Conservation (phyloP, 2,329 filamentous ascomycete genomes). For the Apiospora kogelbergensis region DNA sequence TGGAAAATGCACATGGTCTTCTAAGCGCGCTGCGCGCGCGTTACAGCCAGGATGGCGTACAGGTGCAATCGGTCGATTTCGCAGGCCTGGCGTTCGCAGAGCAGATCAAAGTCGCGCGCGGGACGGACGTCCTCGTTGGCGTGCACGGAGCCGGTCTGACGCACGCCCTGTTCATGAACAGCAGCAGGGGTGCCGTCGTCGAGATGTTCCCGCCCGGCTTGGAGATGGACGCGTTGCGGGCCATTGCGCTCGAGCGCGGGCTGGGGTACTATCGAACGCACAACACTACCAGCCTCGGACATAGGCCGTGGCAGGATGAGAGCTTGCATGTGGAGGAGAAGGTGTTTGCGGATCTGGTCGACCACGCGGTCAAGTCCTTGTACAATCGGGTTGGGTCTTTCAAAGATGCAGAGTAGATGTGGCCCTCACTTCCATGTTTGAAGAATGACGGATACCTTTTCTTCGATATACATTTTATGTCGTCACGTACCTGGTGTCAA, state of each 20-base stretch:
- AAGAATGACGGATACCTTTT: too few species aligned
- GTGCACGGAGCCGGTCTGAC: conserved; percentile 45
- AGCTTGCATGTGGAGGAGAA: background rate
- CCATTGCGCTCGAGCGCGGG: conserved; percentile 38
- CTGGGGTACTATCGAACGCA: conserved; percentile 31
- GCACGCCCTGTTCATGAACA: conserved; percentile 40
- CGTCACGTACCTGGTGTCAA: too few species aligned
- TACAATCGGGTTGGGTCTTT: background rate
- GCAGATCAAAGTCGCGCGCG: conserved; percentile 34
- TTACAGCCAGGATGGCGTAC: background rate
- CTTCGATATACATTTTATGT: too few species aligned
- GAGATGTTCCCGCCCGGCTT: conserved; percentile 41
- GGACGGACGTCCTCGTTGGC: conserved; percentile 42
- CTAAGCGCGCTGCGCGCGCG: too few species aligned
- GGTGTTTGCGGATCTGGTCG: background rate
- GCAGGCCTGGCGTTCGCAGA: conserved; percentile 34
- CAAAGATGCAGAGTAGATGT: too few species aligned
- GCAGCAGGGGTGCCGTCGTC: conserved; percentile 31
- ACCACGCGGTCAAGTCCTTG: background rate
- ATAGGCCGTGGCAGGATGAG: background rate
- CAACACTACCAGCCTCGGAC: background rate
- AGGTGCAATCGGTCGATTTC: conserved; percentile 33
- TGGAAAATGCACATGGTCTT: background rate
- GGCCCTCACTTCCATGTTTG: too few species aligned
- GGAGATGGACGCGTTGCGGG: conserved; percentile 39